These are phyloP conservation scores for Aegilops speltoides DNA, from an alignment of 176 grass and related monocot species.

Conservation along the genomic window DNA sequence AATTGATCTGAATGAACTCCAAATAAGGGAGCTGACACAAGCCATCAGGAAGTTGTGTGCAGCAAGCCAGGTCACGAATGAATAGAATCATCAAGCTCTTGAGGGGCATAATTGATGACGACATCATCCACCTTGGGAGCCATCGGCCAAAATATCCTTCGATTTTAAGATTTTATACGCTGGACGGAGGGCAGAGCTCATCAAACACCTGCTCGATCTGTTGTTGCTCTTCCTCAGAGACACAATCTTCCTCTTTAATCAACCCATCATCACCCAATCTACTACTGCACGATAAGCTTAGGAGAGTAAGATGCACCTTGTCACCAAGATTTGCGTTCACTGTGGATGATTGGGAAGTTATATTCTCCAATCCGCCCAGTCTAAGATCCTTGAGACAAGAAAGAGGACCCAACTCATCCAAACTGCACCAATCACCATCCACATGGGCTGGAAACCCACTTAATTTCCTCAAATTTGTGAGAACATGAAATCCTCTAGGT, in stretches of 20 bases:
- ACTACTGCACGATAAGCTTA: not conserved
- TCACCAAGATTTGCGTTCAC: not conserved
- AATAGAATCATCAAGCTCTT: no score
- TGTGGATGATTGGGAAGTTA: not conserved
- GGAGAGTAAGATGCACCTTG: no score
- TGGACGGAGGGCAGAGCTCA: constrained; percentile 12
- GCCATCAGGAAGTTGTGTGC: no score
- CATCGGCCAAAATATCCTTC: not conserved
- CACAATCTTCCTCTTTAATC: not conserved
- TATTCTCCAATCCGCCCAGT: not conserved
- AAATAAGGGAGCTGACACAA: no score
- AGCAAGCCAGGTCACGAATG: fast-evolving
- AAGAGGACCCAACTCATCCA: not conserved
- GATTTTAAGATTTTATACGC: not conserved
- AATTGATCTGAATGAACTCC: no score
- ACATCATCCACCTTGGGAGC: constrained; percentile 18
- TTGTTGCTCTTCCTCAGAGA: not conserved
- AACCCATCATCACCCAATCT: not conserved
- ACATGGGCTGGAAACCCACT: not conserved
- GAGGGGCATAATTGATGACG: not conserved
- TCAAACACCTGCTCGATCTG: not conserved
- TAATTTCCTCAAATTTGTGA: constrained; percentile 1
- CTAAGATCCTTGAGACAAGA: not conserved
- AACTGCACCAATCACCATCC: not conserved
- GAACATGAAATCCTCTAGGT: not conserved